A percentile compares a stretch with the other conserved stretches of the same genome.
Evolutionary conservation across 1,284 basidiomycete species (phyloP).

Genomic region (Microbotryum silenes-acaulis): DNA sequence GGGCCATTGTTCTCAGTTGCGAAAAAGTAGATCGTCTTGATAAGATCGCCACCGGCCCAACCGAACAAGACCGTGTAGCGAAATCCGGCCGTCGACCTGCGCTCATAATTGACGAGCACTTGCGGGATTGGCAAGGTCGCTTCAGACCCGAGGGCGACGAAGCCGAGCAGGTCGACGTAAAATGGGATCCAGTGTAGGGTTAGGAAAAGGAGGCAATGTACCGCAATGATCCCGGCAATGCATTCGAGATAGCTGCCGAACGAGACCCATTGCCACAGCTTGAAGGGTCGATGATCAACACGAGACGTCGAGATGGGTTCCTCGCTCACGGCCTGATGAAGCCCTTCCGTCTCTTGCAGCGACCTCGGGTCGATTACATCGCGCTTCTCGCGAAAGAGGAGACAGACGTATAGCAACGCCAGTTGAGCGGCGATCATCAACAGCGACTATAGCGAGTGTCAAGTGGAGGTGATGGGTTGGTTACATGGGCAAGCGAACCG

Average conservation of each 20-base stretch:
- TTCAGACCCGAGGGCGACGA: conserved; percentile 47
- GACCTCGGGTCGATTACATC: neutral
- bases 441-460: conserved; percentile 29
- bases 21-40: conserved; percentile 42
- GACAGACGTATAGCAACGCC: conserved; percentile 46
- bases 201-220: conserved; percentile 40
- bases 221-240: conserved; percentile 42
- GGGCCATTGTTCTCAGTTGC: conserved; percentile 42
- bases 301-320: neutral
- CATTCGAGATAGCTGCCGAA: conserved; percentile 45
- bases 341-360: neutral
- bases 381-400: conserved; percentile 41
- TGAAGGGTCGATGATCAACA: conserved; percentile 37
- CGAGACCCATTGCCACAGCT: conserved; percentile 46
- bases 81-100: conserved; percentile 48
- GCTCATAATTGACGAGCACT: conserved; percentile 45
- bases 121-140: conserved; percentile 49
- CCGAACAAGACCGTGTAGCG: conserved; percentile 44
- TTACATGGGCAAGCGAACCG: neutral
- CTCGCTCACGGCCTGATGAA: neutral
- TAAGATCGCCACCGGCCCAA: conserved; percentile 42
- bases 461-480: neutral
- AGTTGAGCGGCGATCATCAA: conserved; percentile 47
- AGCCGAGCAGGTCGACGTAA: conserved; percentile 43
- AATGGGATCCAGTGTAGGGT: conserved; percentile 31